Conservation (phyloP, 768 basidiomycete genomes). For the Kwoniella shandongensis region DNA sequence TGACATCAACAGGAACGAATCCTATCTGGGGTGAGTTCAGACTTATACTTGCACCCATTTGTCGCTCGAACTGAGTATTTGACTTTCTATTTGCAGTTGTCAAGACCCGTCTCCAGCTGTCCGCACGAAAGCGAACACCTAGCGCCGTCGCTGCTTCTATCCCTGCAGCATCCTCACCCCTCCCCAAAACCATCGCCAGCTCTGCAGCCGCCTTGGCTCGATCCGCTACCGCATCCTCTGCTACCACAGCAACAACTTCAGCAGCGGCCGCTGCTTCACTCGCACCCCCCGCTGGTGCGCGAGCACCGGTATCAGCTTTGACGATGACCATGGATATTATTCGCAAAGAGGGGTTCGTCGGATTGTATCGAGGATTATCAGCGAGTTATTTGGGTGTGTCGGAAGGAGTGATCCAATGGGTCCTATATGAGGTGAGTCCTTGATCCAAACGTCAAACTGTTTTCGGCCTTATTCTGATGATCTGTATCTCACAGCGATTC, state of each 20-base stretch:
- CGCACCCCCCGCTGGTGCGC: slow-evolving; percentile 8
- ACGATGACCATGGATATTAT: slow-evolving; percentile 67
- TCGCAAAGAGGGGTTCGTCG: slow-evolving; percentile 74
- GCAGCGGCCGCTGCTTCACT: slow-evolving; percentile 9
- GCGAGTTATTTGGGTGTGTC: slow-evolving; percentile 95
- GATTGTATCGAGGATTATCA: slow-evolving; percentile 92
- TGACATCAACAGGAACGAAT: slow-evolving; percentile 87
- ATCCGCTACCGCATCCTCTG: slow-evolving; percentile 4
- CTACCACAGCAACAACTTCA: slow-evolving; percentile 10
- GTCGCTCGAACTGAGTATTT: background rate
- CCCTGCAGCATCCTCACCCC: slow-evolving; percentile 15
- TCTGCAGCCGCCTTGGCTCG: slow-evolving; percentile 32
- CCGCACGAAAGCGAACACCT: slow-evolving; percentile 34
- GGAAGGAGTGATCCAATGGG: slow-evolving; percentile 96
- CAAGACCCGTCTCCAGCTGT: slow-evolving; percentile 89
- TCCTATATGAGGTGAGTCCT: slow-evolving; percentile 70
- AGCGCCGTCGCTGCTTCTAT: slow-evolving; percentile 31
- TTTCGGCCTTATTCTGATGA: background rate
- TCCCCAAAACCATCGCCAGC: slow-evolving; percentile 37
- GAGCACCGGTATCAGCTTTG: slow-evolving; percentile 26
- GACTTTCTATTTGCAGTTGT: slow-evolving; percentile 61
- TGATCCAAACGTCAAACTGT: background rate
- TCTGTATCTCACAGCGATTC: slow-evolving; percentile 58
- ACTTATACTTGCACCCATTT: background rate
- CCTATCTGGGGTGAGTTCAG: slow-evolving; percentile 72